Evolutionary conservation across 371 early-diverging fungal species (phyloP).

Genomic region (Rhizoclosmatium hyalinum): DNA sequence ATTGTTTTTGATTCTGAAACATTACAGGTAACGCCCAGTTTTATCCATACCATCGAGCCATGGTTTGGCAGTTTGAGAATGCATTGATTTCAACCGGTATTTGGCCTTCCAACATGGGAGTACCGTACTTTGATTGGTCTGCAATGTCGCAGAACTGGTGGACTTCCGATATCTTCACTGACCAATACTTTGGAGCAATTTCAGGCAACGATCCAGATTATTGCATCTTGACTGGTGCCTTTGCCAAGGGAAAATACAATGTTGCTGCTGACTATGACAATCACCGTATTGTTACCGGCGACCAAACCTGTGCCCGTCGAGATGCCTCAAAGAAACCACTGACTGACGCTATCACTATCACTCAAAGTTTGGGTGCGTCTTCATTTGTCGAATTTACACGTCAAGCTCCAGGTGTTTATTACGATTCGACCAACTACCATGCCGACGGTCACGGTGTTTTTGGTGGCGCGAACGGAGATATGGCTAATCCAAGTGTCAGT

Average conservation of each 20-base stretch:
- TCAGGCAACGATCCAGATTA: constrained; percentile 7
- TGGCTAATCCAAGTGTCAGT: constrained; percentile 29
- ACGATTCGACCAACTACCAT: constrained; percentile 24
- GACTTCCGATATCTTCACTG: constrained; percentile 14
- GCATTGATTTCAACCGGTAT: constrained; percentile 21
- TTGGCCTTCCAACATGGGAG: constrained; percentile 29
- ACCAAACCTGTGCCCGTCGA: constrained; percentile 28
- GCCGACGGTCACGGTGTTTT: constrained; percentile 24
- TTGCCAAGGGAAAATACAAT: background rate
- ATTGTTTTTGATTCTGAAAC: background rate
- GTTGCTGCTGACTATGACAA: background rate
- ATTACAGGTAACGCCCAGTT: constrained; percentile 26
- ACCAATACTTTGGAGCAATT: background rate
- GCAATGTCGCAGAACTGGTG: constrained; percentile 31
- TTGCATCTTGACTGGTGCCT: constrained; percentile 14
- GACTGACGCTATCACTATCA: constrained; percentile 24
- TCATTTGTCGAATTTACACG: constrained; percentile 4
- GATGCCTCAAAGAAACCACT: constrained; percentile 13
- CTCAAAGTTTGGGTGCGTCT: background rate
- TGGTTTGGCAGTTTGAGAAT: constrained; percentile 26
- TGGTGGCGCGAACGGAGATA: constrained; percentile 22
- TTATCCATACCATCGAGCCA: constrained; percentile 35
- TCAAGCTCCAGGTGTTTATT: constrained; percentile 2
- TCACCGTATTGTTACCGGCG: background rate
- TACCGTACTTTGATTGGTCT: constrained; percentile 28